phyloP scores from a whole-genome alignment of 2,329 filamentous ascomycete species.

The Xylariaceae sp. region DNA sequence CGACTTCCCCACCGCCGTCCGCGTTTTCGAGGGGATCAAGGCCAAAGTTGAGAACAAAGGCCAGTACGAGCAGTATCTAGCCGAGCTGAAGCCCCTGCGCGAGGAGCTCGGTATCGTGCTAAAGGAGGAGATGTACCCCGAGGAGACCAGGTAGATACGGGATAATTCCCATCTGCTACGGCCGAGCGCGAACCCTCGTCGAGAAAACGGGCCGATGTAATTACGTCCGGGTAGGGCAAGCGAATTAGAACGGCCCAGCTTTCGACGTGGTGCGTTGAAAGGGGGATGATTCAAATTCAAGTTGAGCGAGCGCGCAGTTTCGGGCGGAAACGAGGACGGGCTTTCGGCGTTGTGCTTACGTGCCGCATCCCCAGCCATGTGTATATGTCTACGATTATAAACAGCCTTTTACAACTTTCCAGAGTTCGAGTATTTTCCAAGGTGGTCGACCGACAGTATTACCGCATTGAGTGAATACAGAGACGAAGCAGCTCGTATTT shows the following conservation, averaged over 20 bases:
- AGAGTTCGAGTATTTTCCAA: constrained; percentile 10
- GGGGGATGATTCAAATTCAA: constrained; percentile 4
- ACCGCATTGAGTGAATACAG: constrained; percentile 16
- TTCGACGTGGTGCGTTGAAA: not conserved
- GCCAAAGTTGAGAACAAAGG: constrained; percentile 98
- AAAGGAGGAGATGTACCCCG: constrained; percentile 90
- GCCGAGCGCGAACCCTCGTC: constrained; percentile 1
- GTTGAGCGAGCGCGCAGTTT: constrained; percentile 1
- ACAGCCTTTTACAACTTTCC: constrained; percentile 15
- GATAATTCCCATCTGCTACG: not conserved
- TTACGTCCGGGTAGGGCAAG: not conserved
- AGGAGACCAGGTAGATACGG: constrained; percentile 43
- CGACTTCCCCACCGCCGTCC: constrained; percentile 96
- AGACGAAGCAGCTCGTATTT: constrained; percentile 13
- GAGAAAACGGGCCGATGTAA: not conserved
- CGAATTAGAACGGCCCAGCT: not conserved
- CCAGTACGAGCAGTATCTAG: constrained; percentile 95
- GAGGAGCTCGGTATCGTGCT: constrained; percentile 89
- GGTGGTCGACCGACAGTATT: not conserved
- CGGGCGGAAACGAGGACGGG: constrained; percentile 7
- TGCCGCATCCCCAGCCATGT: constrained; percentile 13
- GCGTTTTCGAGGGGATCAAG: constrained; percentile 98
- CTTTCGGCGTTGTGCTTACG: constrained; percentile 10
- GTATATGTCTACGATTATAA: constrained; percentile 26
- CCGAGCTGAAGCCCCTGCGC: constrained; percentile 85